Evolutionary conservation across 305 asterid species (phyloP), one percentile per base, ranked within the genome.

Genomic region (Striga hermonthica): DNA sequence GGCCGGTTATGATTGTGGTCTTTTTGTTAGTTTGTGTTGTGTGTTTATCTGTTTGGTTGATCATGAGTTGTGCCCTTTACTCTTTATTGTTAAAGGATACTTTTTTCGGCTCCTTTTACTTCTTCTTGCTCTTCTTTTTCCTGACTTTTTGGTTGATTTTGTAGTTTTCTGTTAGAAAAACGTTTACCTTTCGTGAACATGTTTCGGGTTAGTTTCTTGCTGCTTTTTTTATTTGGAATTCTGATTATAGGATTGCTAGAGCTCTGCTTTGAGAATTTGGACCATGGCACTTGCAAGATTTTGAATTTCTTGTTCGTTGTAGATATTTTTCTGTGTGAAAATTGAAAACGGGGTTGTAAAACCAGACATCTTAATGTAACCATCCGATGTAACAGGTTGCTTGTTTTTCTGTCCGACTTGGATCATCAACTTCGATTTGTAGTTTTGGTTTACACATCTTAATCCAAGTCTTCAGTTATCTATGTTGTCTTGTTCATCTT

Each of bases 1-100:
- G 67, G 66, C 35, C 12, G 13, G 49, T 50, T 3, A 50, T 73
- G 56, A 57, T 74, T 58, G 55, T 67, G 67, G 47, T 6, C 8
- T 60, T 66, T 48, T 36, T 37, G 67, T 35, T 9, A 50, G 74
- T 52, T 11, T 70, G 66, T 44, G 41, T 28, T 71, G 2, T 22
- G 31, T 22, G 31, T 22, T 22, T 22, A 22, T 2, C 31, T 22
- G 31, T 22, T 22, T 63, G 48, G 52, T 65, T 45, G 67, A 0
- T 62, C 63, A 43, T 54, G 72, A 48, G 55, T 15, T 35, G 16
- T 35, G 14, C 10, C n/a, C 3, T 57, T 6, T 66, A 14, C 11
- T 44, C 12, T 60, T 60, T 44, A 13, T 9, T 16, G 14, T 49
- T 39, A 22, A 15, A 49, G 62, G 37, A 10, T 1, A 4, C 40